These are phyloP conservation scores for Aureobasidium sp. DNA, from an alignment of 2,329 filamentous ascomycete genomes.

Conservation along the genomic window DNA sequence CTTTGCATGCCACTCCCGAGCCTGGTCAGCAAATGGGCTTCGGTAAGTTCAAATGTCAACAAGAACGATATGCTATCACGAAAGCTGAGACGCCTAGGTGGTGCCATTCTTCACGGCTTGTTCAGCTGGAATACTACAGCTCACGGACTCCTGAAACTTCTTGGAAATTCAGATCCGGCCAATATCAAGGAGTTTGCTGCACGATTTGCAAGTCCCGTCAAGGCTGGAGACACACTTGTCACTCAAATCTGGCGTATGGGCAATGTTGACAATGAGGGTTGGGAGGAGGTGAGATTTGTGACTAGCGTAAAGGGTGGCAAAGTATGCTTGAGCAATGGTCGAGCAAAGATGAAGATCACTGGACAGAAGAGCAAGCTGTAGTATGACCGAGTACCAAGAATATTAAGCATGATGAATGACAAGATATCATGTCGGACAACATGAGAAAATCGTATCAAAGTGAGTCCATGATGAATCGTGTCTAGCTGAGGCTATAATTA, in stretches of 20 bases:
- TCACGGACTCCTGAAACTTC: conserved; percentile 63
- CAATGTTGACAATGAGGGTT: conserved; percentile 54
- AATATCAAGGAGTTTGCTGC: conserved; percentile 87
- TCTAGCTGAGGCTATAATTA: conserved; percentile 16
- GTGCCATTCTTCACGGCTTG: conserved; percentile 80
- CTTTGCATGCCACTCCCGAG: conserved; percentile 79
- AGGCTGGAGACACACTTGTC: conserved; percentile 73
- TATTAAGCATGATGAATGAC: not conserved
- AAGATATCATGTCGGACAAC: not conserved
- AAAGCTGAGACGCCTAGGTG: conserved; percentile 35
- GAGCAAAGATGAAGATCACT: conserved; percentile 64
- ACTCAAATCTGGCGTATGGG: conserved; percentile 78
- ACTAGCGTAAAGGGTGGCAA: conserved; percentile 73
- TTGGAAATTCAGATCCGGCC: conserved; percentile 69
- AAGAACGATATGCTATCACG: not conserved
- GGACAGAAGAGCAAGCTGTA: conserved; percentile 54
- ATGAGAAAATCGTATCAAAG: conserved; percentile 1
- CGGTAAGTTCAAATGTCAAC: conserved; percentile 28
- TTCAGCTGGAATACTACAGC: conserved; percentile 78
- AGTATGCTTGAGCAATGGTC: conserved; percentile 79
- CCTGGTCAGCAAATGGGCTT: conserved; percentile 87
- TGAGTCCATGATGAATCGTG: conserved; percentile 12
- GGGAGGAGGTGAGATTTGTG: conserved; percentile 76
- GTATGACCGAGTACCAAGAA: not conserved
- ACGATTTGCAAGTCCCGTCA: conserved; percentile 76